Evolutionary conservation across 495 filamentous ascomycete species (phyloP), one percentile per base, ranked within the genome.

Genomic region (Penicillium lividum): DNA sequence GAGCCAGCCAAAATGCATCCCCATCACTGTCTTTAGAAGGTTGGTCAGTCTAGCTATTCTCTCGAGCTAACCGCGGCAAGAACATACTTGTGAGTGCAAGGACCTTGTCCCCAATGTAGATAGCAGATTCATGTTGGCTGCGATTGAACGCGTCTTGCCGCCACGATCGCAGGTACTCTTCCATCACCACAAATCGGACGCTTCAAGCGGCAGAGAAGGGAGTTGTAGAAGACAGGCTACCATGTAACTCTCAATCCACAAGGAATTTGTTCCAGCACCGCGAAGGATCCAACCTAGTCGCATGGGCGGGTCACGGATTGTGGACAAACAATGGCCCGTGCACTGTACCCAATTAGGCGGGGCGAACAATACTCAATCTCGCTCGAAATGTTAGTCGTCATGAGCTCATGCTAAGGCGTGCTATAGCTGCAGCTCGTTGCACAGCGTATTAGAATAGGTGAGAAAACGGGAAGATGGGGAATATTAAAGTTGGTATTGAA

Each of bases 31-130:
- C 93, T 97, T 61, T 42, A 43, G 5, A 62, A n/a, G 38, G 53
- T 53, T 22, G 13, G 56, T 57, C 42, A 67, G 74, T 60, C 74
- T 55, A 50, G 8, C 27, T 30, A 15, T 51, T 45, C 33, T 43
- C 33, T 13, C 16, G n/a, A 29, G 18, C 9, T 47, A 9, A 15
- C 15, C 18, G 50, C 6, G 1, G 16, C 36, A 33, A 40, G 9
- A 16, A 15, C 63, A 72, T 75, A 98, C 94, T 88, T 34, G 93
- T 97, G 66, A 98, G 81, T 51, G 93, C 93, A 38, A 97, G 80
- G 59, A 98, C 81, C 80, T 99, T 98, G 79, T 99, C 94, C 25
- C 90, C 93, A 63, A 98, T 91, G 68, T 92, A 98, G 67, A 97
- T 92, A 51, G 95, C 95, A 9, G 94, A 86, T 48, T 97, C 93